Evolutionary conservation across 148 eudicot species (phyloP).

Genomic region (Rhododendron ferrugineum): DNA sequence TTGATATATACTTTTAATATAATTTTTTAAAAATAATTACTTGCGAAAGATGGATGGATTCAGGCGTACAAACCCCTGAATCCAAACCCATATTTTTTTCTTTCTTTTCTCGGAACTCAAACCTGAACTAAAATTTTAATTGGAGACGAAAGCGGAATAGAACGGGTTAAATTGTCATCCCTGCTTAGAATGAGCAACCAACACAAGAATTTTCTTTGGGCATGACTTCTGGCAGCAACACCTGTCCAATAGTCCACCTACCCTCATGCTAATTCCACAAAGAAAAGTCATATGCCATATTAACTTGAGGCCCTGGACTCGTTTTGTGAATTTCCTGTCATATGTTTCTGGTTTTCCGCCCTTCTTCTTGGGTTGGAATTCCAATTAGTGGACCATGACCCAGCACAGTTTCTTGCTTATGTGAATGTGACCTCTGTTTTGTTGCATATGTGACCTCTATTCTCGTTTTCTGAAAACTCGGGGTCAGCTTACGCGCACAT

Average conservation of each 20-base stretch:
- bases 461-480: too few species aligned
- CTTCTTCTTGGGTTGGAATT: background rate
- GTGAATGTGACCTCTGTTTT: too few species aligned
- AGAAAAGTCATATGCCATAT: background rate
- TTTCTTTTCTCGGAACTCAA: too few species aligned
- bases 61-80: too few species aligned
- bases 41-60: too few species aligned
- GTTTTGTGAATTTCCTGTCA: background rate
- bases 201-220: background rate
- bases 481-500: too few species aligned
- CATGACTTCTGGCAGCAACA: background rate
- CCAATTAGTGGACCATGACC: background rate
- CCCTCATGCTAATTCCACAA: background rate
- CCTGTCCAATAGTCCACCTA: background rate
- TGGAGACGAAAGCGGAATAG: background rate
- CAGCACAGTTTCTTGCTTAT: background rate
- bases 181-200: background rate
- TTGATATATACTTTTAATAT: too few species aligned
- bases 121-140: too few species aligned
- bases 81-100: too few species aligned
- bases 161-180: background rate
- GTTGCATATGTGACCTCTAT: too few species aligned
- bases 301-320: background rate
- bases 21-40: too few species aligned
- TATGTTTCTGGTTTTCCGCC: background rate